Base-by-base conservation (phyloP, 208 protist species). In the Blastocrithidia nonstop region DNA sequence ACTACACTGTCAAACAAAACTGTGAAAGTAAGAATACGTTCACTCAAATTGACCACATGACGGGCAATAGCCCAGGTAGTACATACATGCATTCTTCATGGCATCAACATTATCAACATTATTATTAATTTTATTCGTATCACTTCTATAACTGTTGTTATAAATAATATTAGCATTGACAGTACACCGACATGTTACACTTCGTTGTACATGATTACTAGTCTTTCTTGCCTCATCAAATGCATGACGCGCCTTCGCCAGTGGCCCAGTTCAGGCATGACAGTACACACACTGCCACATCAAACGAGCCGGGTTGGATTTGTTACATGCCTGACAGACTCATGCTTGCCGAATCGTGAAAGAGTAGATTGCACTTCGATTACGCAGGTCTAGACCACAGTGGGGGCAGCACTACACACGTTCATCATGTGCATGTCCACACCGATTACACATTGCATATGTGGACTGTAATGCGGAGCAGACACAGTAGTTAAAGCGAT, bases 401-500 rank as follows among this genome's bases (percentile, higher is more conserved):
- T 56, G 60, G 27, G 57, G 68, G 48, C 84, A 93, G 26, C 46
- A 39, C 33, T 28, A 45, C 52, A 52, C 46, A 13, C 76, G 78
- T 63, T 93, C 79, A 31, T 88, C 76, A 50, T 93, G 84, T 4
- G 53, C 67, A 58, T 87, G 75, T 11, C 61, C 53, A 49, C 84
- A 93, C 9, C 40, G 24, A 20, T 35, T 45, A 33, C 84, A 93
- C 16, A 73, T 16, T 19, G 88, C 65, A 38, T 86, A 67, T 9
- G 73, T 62, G 52, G 77, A 74, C 13, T 77, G 78, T 50, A 93
- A 56, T 6, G 72, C 59, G 20, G 84, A 84, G 67, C 84, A 93
- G 42, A 78, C 31, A 51, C 84, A 93, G 65, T 89, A 93, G 57
- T 82, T 89, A 60, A 77, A 88, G 36, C 84, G 69, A 56, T 88